Percentiles rank a stretch among this genome's conserved stretches.
phyloP scores from a whole-genome alignment of 352 stramenopile genomes.

The Phytophthora foliorum region DNA sequence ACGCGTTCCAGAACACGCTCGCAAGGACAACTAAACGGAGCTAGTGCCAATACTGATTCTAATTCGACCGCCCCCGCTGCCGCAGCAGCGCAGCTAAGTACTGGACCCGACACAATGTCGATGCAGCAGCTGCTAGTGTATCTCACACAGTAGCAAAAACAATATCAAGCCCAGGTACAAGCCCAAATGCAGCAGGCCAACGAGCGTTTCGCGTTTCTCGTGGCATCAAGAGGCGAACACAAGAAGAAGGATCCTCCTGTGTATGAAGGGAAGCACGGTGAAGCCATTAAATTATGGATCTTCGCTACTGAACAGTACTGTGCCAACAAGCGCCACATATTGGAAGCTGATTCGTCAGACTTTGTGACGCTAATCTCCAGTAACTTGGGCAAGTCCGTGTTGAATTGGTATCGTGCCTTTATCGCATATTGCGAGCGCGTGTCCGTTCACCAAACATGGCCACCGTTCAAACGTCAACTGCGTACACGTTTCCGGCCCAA shows the following conservation, averaged over 20 bases:
- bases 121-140: constrained; percentile 25
- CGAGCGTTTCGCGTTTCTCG: constrained; percentile 6
- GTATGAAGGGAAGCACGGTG: constrained; percentile 12
- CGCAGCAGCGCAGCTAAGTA: too few species aligned
- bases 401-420: constrained; percentile 26
- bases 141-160: constrained; percentile 20
- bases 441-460: constrained; percentile 6
- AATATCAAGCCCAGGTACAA: constrained; percentile 22
- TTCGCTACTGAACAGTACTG: constrained; percentile 25
- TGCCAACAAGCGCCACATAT: constrained; percentile 2
- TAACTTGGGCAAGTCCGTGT: constrained; percentile 22
- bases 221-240: constrained; percentile 4
- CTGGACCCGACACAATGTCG: constrained; percentile 10
- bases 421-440: constrained; percentile 14
- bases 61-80: not conserved
- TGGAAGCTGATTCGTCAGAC: constrained; percentile 18
- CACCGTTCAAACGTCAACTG: constrained; percentile 2
- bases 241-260: constrained; percentile 16
- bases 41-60: not conserved
- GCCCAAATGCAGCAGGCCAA: constrained; percentile 24
- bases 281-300: constrained; percentile 30
- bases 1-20: not conserved
- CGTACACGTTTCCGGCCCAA: constrained; percentile 1
- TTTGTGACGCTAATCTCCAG: constrained; percentile 23
- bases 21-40: not conserved